Conservation (phyloP, 2,329 filamentous ascomycete genomes). For the Trichothecium roseum region DNA sequence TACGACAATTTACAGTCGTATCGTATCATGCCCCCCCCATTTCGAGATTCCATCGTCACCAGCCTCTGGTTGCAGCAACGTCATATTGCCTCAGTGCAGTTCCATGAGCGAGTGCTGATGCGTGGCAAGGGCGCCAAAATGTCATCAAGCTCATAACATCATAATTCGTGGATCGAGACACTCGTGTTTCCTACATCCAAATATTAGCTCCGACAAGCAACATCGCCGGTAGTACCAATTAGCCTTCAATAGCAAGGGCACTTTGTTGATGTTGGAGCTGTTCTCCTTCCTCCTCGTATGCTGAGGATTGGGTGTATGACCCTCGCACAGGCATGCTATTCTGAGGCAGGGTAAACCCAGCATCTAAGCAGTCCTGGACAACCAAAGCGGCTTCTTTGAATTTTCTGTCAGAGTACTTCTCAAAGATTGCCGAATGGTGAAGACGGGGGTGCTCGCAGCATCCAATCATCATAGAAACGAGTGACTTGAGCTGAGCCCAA, state of each 20-base stretch:
- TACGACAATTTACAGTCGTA: not conserved
- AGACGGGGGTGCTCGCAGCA: constrained; percentile 73
- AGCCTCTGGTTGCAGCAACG: no score
- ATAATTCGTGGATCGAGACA: not conserved
- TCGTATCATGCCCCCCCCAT: no score
- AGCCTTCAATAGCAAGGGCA: not conserved
- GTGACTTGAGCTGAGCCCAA: constrained; percentile 66
- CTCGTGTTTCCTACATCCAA: no score
- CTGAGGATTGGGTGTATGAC: not conserved
- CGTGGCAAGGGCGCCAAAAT: constrained; percentile 4
- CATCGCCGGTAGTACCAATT: no score
- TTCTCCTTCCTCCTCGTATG: not conserved
- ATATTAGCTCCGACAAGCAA: no score
- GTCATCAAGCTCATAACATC: constrained; percentile 3
- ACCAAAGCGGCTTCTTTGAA: constrained; percentile 79
- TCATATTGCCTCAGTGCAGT: no score
- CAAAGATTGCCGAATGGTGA: constrained; percentile 79
- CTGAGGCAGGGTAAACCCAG: constrained; percentile 43
- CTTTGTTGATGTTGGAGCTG: not conserved
- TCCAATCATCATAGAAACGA: constrained; percentile 71
- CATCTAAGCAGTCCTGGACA: constrained; percentile 63
- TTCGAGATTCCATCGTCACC: no score
- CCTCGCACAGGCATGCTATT: constrained; percentile 25
- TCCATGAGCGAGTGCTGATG: constrained; percentile 4
- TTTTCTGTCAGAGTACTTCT: constrained; percentile 82